These are phyloP conservation scores for Wakefieldia striispora DNA, from an alignment of 768 basidiomycete genomes.

Conservation along the genomic window DNA sequence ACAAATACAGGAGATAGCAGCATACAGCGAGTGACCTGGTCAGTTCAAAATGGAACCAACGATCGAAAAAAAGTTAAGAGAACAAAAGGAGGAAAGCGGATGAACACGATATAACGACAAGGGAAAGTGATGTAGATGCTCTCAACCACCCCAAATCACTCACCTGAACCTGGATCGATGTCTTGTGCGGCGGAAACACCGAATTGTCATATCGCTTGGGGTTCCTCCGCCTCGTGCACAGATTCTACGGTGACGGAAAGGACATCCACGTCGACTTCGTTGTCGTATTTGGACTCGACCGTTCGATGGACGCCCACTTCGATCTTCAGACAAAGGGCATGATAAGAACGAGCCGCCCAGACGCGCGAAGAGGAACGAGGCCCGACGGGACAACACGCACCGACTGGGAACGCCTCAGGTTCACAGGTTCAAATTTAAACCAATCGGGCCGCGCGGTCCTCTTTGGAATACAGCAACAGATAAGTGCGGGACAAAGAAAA, in stretches of 20 bases:
- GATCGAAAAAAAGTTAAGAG: too few relatives aligned
- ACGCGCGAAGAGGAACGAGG: background rate
- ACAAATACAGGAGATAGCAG: too few relatives aligned
- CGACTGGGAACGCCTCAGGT: background rate
- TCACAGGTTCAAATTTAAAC: background rate
- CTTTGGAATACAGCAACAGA: background rate
- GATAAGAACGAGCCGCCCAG: background rate
- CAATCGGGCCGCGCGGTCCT: background rate
- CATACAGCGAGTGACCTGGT: too few relatives aligned
- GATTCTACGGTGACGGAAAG: background rate
- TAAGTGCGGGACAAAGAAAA: background rate
- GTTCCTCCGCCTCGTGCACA: background rate
- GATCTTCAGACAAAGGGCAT: slow-evolving; percentile 1
- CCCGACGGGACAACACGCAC: slow-evolving; percentile 7
- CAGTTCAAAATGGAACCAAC: too few relatives aligned
- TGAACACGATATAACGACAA: too few relatives aligned
- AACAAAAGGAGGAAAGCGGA: too few relatives aligned
- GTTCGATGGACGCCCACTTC: slow-evolving; percentile 20
- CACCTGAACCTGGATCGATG: too few relatives aligned
- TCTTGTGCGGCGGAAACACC: too few relatives aligned
- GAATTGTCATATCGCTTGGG: background rate
- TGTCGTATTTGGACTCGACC: slow-evolving; percentile 17
- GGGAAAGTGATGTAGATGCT: too few relatives aligned
- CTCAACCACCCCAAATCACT: too few relatives aligned
- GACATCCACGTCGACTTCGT: background rate